A percentile compares a stretch with the other conserved stretches of the same genome.
Evolutionary conservation across 2,329 filamentous ascomycete genomes (phyloP).

Genomic region (Camillea tinctor): DNA sequence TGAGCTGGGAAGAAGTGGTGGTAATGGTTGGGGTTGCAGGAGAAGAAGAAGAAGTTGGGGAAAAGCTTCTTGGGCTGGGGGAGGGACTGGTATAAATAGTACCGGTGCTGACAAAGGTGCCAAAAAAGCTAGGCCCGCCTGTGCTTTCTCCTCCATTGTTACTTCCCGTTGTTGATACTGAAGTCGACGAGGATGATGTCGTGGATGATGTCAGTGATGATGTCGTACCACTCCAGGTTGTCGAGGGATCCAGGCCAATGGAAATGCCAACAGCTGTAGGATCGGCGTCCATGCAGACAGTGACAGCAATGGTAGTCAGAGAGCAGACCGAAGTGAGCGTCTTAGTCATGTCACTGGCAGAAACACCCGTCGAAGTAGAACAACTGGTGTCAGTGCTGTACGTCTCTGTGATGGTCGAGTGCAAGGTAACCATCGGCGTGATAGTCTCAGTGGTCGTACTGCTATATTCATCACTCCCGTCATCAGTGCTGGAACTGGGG

Average conservation of each 20-base stretch:
- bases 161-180: not conserved
- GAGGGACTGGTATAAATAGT: not conserved
- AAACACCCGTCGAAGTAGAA: not conserved
- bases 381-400: not conserved
- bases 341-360: not conserved
- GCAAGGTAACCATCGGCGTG: no score
- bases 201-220: no score
- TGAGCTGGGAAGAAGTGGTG: conserved; percentile 29
- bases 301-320: not conserved
- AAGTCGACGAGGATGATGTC: no score
- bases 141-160: not conserved
- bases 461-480: not conserved
- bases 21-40: conserved; percentile 20
- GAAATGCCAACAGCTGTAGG: no score
- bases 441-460: not conserved
- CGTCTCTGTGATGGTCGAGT: not conserved
- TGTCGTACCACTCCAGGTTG: no score
- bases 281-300: no score
- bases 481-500: not conserved
- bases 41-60: not conserved
- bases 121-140: no score
- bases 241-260: no score
- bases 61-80: not conserved
- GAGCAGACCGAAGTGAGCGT: not conserved
- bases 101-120: not conserved